Base-by-base conservation (phyloP, 495 filamentous ascomycete species). In the Delitschia confertaspora region DNA sequence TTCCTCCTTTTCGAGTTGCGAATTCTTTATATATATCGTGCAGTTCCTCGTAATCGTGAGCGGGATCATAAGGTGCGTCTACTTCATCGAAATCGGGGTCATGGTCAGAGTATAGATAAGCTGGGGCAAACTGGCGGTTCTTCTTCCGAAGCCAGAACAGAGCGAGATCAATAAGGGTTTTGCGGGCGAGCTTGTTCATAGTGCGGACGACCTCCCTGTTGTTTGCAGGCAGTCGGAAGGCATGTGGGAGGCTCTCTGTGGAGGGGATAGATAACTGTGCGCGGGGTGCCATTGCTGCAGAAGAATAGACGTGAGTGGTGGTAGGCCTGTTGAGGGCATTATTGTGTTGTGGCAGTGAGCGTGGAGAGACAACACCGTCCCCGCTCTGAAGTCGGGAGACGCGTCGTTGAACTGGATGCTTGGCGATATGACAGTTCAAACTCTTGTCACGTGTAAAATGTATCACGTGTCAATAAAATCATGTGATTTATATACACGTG, bases 71-170 rank as follows among this genome's bases (percentile, higher is more conserved):
- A 62, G 29, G 33, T 9, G 67, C 69, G 19, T 71, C 53, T 1
- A 53, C 46, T 18, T 54, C 51, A 10, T 66, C 65, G 8, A 69
- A 67, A 3, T 70, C 66, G 7, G 0, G 70, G 19, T 67, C 62
- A n/a, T 63, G 58, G 14, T 62, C 57, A 11, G 42, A 45, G 21
- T 55, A 57, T 0, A 82, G 63, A 42, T 72, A 71, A 0, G 80
- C 78, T 0, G 58, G 52, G 20, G 76, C 79, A n/a, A 71, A 63
- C 3, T 70, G 56, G 16, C 73, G 63, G 37, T 80, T 78, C 38
- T 66, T 63, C 18, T 80, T 72, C 22, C 79, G 71, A 0, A 91
- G 73, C 86, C 86, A 93, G 63, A 75, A 64, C 16, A 83, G 69
- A 4, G 72, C 79, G 10, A 93, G 69, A 2, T 76, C 70, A 10